These are phyloP conservation scores for Alternaria arbusti DNA, from an alignment of 2,329 filamentous ascomycete species.

Conservation along the genomic window DNA sequence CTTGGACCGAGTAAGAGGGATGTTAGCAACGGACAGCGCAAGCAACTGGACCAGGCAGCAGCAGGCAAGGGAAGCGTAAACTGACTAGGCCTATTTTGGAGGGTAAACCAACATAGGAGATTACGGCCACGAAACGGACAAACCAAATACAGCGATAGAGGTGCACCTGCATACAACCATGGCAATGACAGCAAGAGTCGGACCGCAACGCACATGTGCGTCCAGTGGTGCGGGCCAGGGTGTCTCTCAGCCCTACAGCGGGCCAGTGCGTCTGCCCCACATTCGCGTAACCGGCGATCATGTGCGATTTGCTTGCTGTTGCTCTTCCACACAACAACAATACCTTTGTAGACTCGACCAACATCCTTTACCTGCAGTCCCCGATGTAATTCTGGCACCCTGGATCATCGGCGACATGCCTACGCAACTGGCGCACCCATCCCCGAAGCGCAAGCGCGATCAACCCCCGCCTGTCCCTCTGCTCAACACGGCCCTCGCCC, in stretches of 20 bases:
- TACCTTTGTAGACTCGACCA: not conserved
- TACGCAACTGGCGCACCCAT: slow-evolving; percentile 43
- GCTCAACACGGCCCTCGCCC: slow-evolving; percentile 43
- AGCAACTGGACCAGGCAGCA: slow-evolving; percentile 18
- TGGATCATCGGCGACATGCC: slow-evolving; percentile 37
- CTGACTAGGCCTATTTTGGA: slow-evolving; percentile 1
- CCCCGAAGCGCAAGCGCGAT: slow-evolving; percentile 50
- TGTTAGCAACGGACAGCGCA: not conserved
- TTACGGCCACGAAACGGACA: not conserved
- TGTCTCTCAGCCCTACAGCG: slow-evolving; percentile 27
- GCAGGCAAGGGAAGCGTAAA: slow-evolving; percentile 4
- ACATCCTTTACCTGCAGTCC: slow-evolving; percentile 18
- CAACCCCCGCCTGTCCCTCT: slow-evolving; percentile 36
- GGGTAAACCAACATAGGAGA: not conserved
- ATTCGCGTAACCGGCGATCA: slow-evolving; percentile 25
- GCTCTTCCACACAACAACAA: slow-evolving; percentile 6
- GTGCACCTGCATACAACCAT: not conserved
- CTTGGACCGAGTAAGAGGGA: not conserved
- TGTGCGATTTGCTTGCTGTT: slow-evolving; percentile 12
- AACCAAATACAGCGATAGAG: not conserved
- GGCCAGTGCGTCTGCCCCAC: slow-evolving; percentile 27
- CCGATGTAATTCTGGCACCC: slow-evolving; percentile 34
- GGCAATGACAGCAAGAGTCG: not conserved
- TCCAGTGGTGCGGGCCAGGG: slow-evolving; percentile 6
- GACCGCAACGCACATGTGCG: slow-evolving; percentile 19